Conservation (phyloP, 176 grass and related monocot genomes). For the Musa itinerans region DNA sequence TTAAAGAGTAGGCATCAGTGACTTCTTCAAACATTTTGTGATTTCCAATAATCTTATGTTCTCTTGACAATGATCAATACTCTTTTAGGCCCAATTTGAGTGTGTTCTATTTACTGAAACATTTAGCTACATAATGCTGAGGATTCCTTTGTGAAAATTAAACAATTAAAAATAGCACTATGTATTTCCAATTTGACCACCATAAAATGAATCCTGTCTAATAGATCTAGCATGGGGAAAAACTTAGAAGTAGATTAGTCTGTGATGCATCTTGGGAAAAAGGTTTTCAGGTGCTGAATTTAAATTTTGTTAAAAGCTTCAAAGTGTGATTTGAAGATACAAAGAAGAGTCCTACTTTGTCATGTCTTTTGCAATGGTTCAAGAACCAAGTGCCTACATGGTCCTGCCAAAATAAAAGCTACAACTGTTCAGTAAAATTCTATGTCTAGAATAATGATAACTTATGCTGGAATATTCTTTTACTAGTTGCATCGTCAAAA, state of each 20-base stretch:
- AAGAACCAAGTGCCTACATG: not conserved
- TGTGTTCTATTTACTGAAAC: too few species aligned
- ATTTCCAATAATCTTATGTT: too few species aligned
- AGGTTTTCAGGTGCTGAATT: not conserved
- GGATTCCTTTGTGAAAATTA: too few species aligned
- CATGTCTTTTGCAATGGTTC: not conserved
- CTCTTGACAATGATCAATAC: too few species aligned
- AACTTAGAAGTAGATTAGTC: not conserved
- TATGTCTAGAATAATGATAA: not conserved
- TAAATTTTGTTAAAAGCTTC: not conserved
- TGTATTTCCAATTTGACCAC: too few species aligned
- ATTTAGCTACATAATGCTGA: too few species aligned
- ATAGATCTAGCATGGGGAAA: not conserved
- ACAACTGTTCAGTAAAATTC: not conserved
- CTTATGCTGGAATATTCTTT: not conserved
- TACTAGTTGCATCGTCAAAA: not conserved
- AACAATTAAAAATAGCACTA: too few species aligned
- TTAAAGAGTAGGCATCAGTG: too few species aligned
- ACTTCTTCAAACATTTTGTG: too few species aligned
- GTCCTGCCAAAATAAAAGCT: too few species aligned
- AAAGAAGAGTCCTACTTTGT: not conserved
- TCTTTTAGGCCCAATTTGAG: too few species aligned
- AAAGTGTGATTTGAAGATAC: not conserved
- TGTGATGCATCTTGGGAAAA: not conserved
- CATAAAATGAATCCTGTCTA: not conserved